Base-by-base conservation (phyloP, 495 filamentous ascomycete genomes). In the Cenococcum geophilum region DNA sequence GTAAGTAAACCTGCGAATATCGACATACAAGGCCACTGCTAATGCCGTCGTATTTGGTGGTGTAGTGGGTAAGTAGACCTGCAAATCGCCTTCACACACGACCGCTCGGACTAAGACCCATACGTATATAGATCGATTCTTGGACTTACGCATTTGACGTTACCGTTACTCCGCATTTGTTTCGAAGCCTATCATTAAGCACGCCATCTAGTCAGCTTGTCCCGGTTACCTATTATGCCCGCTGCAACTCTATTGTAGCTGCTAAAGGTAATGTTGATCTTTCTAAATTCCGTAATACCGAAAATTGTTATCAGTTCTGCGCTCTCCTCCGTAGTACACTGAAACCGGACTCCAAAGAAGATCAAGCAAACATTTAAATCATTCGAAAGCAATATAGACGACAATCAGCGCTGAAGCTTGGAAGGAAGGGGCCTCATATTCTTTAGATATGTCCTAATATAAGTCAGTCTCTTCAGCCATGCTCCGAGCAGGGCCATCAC, bases 391-490 rank as follows among this genome's bases (percentile, higher is more conserved):
- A n/a, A n/a, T n/a, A n/a, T n/a, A n/a, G n/a, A n/a, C n/a, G n/a
- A 51, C 42, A 5, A 45, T 51, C 45, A 45, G 47, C 27, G 25
- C 23, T 60, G 25, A 54, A 54, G 54, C 9, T 45, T 35, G 35
- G 49, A 60, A 45, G 36, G 6, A 55, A 42, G 5, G 58, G 58
- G 4, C 47, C 25, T 12, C 27, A 43, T 8, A 40, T 60, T 43
- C 49, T 60, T 8, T 23, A 35, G 48, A 16, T 60, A 4, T 54
- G 49, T 55, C 22, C 49, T 43, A 20, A 54, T 60, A 12, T 21
- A 60, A 49, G 58, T 60, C 43, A 60, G 49, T 54, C 25, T 60
- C 48, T 60, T 54, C 36, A 40, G 22, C n/a, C 32, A 10, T 43
- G 22, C 16, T 23, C 16, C 54, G 3, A 60, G 16, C n/a, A n/a